Conservation (phyloP, 176 grass and related monocot genomes). For the Musa acuminata region DNA sequence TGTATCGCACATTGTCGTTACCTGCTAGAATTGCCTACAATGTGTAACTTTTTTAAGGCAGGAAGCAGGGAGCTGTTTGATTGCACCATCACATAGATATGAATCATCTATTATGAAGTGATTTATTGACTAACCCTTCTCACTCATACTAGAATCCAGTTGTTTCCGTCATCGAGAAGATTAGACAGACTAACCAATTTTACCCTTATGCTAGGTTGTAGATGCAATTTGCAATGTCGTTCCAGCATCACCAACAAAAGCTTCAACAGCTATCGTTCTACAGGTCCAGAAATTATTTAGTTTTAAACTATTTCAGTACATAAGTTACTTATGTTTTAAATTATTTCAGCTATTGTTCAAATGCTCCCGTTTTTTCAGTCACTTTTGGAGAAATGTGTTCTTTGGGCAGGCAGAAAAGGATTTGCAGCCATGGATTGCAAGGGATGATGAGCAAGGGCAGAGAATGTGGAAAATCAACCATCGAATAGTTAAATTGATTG, state of each 20-base stretch:
- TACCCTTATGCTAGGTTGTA: slow-evolving; percentile 47
- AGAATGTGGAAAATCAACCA: slow-evolving; percentile 98
- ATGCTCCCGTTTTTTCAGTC: slow-evolving; percentile 27
- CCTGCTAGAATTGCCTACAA: no score
- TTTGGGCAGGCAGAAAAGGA: slow-evolving; percentile 77
- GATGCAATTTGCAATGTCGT: slow-evolving; percentile 98
- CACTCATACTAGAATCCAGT: background rate
- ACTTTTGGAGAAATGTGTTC: slow-evolving; percentile 40
- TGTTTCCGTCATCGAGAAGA: background rate
- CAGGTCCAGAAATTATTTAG: slow-evolving; percentile 58
- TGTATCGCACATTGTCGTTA: no score
- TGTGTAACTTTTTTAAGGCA: no score
- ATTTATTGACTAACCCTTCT: background rate
- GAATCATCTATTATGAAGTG: background rate
- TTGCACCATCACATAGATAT: no score
- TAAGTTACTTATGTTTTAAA: background rate
- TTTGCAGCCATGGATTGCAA: slow-evolving; percentile 91
- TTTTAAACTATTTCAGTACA: slow-evolving; percentile 6
- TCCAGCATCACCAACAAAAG: slow-evolving; percentile 89
- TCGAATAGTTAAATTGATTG: slow-evolving; percentile 86
- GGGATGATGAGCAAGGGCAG: slow-evolving; percentile 89
- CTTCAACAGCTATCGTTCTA: slow-evolving; percentile 91
- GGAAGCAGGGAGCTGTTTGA: no score
- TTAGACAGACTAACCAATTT: background rate
- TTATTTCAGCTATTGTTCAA: background rate